These are phyloP conservation scores for Triticum dicoccoides DNA, from an alignment of 176 grass and related monocot species.

Conservation along the genomic window DNA sequence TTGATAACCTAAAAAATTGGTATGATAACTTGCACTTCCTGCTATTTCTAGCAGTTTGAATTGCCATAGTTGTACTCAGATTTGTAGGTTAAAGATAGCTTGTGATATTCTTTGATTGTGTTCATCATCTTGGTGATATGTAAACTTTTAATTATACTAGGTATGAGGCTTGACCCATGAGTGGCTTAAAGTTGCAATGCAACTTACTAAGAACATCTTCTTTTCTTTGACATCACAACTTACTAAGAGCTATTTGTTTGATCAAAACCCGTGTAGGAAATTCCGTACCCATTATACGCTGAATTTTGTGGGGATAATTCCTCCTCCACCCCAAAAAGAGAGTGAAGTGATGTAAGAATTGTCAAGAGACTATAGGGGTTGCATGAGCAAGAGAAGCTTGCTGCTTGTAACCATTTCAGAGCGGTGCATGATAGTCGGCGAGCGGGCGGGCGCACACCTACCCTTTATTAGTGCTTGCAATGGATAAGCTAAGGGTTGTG, in stretches of 20 bases:
- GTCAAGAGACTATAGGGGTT: neutral
- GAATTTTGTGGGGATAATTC: neutral
- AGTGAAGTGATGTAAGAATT: neutral
- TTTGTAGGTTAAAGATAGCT: no score
- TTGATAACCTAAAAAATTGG: no score
- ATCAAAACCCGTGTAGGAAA: no score
- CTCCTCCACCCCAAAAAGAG: neutral
- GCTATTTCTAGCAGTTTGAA: neutral
- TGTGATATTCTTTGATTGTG: no score
- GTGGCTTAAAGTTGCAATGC: neutral
- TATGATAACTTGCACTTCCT: neutral
- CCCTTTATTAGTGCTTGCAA: neutral
- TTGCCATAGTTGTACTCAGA: neutral
- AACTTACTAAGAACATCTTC: neutral
- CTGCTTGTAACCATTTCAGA: neutral
- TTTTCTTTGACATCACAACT: no score
- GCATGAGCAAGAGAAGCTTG: neutral
- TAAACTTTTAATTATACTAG: no score
- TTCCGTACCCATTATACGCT: no score
- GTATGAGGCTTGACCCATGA: neutral
- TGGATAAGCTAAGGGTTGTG: neutral
- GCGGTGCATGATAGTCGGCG: neutral
- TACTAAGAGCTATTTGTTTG: no score
- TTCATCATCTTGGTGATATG: no score
- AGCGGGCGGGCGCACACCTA: neutral